Conservation (phyloP, 495 filamentous ascomycete genomes). For the Tirmania nivea region DNA sequence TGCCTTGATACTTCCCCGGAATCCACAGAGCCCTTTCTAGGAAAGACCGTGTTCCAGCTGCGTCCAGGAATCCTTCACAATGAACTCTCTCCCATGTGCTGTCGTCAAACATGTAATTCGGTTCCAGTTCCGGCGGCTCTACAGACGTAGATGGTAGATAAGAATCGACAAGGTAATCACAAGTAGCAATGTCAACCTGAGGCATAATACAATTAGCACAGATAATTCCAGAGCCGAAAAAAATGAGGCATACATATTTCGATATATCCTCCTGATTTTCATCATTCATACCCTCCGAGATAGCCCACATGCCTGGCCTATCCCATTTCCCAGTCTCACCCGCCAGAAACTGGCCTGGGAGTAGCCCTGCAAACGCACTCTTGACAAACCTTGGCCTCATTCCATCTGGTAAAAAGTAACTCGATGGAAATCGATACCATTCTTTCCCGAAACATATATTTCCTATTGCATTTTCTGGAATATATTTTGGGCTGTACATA, state of each 20-base stretch:
- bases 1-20: constrained; percentile 26
- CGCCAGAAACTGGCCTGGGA: constrained; percentile 63
- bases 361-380: constrained; percentile 68
- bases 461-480: constrained; percentile 31
- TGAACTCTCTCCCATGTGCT: constrained; percentile 50
- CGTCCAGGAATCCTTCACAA: constrained; percentile 64
- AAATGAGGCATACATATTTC: constrained; percentile 51
- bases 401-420: constrained; percentile 62
- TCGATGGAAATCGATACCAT: constrained; percentile 95
- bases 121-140: constrained; percentile 29
- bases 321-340: constrained; percentile 38
- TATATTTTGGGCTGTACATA: constrained; percentile 33
- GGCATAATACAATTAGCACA: neutral
- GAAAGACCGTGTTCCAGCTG: constrained; percentile 39
- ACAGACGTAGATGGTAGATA: constrained; percentile 38
- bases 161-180: constrained; percentile 78
- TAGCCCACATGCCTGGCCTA: constrained; percentile 44
- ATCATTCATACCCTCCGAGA: constrained; percentile 78
- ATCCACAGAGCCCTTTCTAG: constrained; percentile 69
- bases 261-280: constrained; percentile 63
- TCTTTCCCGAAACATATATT: constrained; percentile 84
- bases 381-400: constrained; percentile 72
- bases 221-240: neutral
- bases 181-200: constrained; percentile 45
- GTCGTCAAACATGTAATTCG: constrained; percentile 46